Percentiles rank a stretch among this genome's conserved stretches.
These are phyloP conservation scores for Trichoderma pleuroti DNA, from an alignment of 2,329 filamentous ascomycete genomes.

Conservation along the genomic window DNA sequence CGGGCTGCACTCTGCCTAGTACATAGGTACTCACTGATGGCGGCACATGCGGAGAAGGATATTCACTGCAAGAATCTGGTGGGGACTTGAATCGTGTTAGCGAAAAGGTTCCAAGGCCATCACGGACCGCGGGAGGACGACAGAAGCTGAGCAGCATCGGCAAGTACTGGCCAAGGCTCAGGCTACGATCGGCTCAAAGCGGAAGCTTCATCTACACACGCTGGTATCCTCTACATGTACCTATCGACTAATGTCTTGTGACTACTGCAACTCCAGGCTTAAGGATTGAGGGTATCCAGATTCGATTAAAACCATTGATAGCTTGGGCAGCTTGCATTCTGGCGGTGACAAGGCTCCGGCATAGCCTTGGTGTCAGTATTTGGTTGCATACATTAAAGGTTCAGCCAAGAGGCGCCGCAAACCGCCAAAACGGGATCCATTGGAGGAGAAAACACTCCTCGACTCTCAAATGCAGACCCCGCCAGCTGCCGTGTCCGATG, in stretches of 20 bases:
- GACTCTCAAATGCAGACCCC: neutral
- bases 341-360: neutral
- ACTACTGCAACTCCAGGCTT: neutral
- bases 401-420: neutral
- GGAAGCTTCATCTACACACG: too few species aligned
- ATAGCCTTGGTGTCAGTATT: neutral
- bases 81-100: neutral
- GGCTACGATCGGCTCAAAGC: slow-evolving; percentile 13
- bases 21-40: neutral
- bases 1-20: neutral
- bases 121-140: neutral
- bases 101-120: neutral
- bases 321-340: neutral
- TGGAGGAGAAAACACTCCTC: neutral
- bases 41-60: neutral
- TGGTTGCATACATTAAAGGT: neutral
- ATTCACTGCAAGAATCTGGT: neutral
- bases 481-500: neutral
- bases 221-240: neutral
- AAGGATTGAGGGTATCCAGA: neutral
- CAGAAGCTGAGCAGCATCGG: neutral
- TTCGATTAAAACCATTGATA: neutral
- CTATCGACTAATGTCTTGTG: too few species aligned
- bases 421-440: neutral
- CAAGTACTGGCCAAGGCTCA: neutral